Percentiles rank a stretch among this genome's conserved stretches.
Conservation (phyloP, 2,329 filamentous ascomycete genomes). For the Xylariaceae sp. region DNA sequence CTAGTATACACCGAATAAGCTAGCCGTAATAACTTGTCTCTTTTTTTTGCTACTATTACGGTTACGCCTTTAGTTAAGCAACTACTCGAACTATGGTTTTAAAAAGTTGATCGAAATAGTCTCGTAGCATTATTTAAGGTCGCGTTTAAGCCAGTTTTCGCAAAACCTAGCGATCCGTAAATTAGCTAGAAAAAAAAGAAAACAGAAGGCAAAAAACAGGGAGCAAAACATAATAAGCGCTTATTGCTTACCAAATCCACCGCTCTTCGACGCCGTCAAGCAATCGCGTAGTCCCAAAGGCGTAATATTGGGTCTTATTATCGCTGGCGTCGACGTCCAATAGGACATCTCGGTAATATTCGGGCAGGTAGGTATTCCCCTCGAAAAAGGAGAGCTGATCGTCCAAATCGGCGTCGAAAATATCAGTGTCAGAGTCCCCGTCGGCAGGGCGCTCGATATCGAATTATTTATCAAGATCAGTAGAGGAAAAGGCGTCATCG, state of each 20-base stretch:
- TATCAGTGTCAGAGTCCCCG: too few species aligned
- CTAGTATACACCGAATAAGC: slow-evolving; percentile 27
- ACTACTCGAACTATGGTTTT: slow-evolving; percentile 20
- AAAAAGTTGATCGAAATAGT: slow-evolving; percentile 2
- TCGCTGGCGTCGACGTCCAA: slow-evolving; percentile 12
- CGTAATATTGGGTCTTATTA: slow-evolving; percentile 13
- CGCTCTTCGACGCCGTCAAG: not conserved
- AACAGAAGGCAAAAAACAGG: not conserved
- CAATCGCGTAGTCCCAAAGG: slow-evolving; percentile 6
- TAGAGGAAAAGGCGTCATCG: too few species aligned
- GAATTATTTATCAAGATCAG: not conserved
- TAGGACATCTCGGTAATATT: slow-evolving; percentile 17
- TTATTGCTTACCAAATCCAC: not conserved
- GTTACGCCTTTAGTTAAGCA: slow-evolving; percentile 6
- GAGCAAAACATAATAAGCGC: too few species aligned
- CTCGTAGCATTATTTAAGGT: too few species aligned
- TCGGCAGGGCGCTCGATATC: too few species aligned
- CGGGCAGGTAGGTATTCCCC: slow-evolving; percentile 16
- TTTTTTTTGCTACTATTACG: slow-evolving; percentile 6
- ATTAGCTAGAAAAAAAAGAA: not conserved
- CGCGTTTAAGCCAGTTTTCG: not conserved
- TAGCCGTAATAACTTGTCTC: slow-evolving; percentile 13
- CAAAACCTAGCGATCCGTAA: not conserved
- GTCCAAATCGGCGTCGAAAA: not conserved
- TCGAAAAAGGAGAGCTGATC: slow-evolving; percentile 17